Conservation (phyloP, 2,329 filamentous ascomycete genomes). For the Kalaharituber pfeilii region DNA sequence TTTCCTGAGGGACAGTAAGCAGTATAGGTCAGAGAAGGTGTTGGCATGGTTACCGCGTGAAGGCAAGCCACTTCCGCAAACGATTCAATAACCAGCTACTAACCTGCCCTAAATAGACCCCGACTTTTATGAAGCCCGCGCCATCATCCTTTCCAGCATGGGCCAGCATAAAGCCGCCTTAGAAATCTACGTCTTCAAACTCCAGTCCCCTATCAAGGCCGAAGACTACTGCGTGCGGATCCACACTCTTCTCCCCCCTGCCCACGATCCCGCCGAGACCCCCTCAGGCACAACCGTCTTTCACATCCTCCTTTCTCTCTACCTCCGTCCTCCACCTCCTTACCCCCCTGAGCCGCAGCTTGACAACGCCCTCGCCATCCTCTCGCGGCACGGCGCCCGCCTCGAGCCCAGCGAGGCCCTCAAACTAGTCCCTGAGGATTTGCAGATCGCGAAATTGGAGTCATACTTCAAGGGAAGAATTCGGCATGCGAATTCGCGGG, state of each 20-base stretch:
- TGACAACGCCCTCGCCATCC: slow-evolving; percentile 61
- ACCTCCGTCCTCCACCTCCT: slow-evolving; percentile 61
- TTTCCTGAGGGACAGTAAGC: slow-evolving; percentile 57
- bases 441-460: slow-evolving; percentile 64
- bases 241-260: slow-evolving; percentile 37
- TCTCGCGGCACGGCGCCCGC: slow-evolving; percentile 83
- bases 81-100: slow-evolving; percentile 35
- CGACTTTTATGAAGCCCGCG: slow-evolving; percentile 72
- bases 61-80: slow-evolving; percentile 2
- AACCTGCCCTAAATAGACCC: slow-evolving; percentile 39
- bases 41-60: slow-evolving; percentile 63
- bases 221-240: slow-evolving; percentile 95
- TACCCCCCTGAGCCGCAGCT: slow-evolving; percentile 47
- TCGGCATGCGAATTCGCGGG: slow-evolving; percentile 61
- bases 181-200: slow-evolving; percentile 94
- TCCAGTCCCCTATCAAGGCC: slow-evolving; percentile 71
- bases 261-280: slow-evolving; percentile 26
- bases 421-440: slow-evolving; percentile 61
- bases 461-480: slow-evolving; percentile 88
- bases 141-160: slow-evolving; percentile 86
- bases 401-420: slow-evolving; percentile 76
- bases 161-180: slow-evolving; percentile 85
- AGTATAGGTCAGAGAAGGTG: slow-evolving; percentile 66
- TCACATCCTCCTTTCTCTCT: slow-evolving; percentile 74
- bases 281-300: slow-evolving; percentile 43